Evolutionary conservation across 805 yeast genomes (phyloP), one percentile per base, ranked within the genome.

Genomic region (Kluyveromyces dobzhanskii): DNA sequence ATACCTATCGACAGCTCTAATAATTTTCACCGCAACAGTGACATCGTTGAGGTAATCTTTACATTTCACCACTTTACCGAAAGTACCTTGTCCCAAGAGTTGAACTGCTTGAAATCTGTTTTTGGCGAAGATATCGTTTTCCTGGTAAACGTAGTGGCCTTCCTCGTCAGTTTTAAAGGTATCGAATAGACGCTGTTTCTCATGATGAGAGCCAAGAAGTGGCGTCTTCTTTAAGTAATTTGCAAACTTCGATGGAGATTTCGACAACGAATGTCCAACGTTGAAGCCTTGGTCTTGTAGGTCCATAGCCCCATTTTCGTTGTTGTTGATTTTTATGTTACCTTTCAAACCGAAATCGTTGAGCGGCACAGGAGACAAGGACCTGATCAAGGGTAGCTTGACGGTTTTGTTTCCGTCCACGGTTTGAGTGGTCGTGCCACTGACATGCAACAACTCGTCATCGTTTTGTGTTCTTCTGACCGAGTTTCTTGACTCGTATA

Each of bases 61-160:
- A 62, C 97, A 90, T 63, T 90, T 92, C 30, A 88, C 94, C 34
- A 92, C 99, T 64, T 92, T 97, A 8, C 98, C 98, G 69, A 92
- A 92, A 1, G 98, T 88, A 2, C 99, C 99, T 45, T 88, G 90
- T 1, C 99, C 99, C 40, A 92, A 65, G 25, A 86, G 64, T 42
- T 76, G 70, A 25, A 73, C 61, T 10, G 88, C 80, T 14, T 71
- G 63, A 58, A 82, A 88, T 33, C 95, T 62, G 37, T 65, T 67
- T 53, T 82, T 78, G 12, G 46, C 41, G 57, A 83, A 80, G 2
- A 59, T 51, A 23, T 78, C 77, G 43, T 78, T 76, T 8, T 69
- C 60, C 35, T 69, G 71, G 11, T 79, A 76, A 35, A 79, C 72
- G 52, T 79, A 82, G 55, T 84, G 87, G 3, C 94, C 94, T 44